Percentiles rank a stretch among this genome's conserved stretches.
These are phyloP conservation scores for Aspergillus quadricinctus DNA, from an alignment of 2,329 filamentous ascomycete genomes.

Conservation along the genomic window DNA sequence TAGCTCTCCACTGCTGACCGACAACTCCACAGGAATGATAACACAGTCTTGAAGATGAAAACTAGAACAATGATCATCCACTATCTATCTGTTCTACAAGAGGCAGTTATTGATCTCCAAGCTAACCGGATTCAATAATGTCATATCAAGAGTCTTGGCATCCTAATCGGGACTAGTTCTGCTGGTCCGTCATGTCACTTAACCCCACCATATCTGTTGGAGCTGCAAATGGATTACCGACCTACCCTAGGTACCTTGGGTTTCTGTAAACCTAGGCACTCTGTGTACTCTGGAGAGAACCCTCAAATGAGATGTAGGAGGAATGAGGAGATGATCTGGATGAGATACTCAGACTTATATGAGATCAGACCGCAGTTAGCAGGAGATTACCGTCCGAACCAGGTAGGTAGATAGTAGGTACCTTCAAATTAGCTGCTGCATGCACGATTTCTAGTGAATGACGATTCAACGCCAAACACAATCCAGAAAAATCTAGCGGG, in stretches of 20 bases:
- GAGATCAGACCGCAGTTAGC: too few relatives aligned
- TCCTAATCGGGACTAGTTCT: neutral
- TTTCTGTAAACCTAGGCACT: too few relatives aligned
- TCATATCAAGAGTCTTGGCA: neutral
- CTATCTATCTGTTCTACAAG: too few relatives aligned
- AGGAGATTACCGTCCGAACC: neutral
- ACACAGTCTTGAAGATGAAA: neutral
- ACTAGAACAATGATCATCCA: neutral
- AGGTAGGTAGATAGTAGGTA: neutral
- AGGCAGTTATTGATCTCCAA: neutral
- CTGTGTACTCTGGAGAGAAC: too few relatives aligned
- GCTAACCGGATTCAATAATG: neutral
- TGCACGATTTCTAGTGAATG: neutral
- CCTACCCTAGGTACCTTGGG: neutral
- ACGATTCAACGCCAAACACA: conserved; percentile 9
- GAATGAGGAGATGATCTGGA: too few relatives aligned
- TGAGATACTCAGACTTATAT: too few relatives aligned
- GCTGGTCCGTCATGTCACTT: neutral
- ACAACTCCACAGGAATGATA: neutral
- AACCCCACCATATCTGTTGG: neutral
- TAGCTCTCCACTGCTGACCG: too few relatives aligned
- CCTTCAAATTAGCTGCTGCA: neutral
- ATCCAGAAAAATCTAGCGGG: conserved; percentile 20
- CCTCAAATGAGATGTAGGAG: too few relatives aligned
- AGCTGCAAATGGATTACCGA: neutral